Evolutionary conservation across 192 early-diverging fungal genomes (phyloP).

Genomic region (Blastocladiella britannica): DNA sequence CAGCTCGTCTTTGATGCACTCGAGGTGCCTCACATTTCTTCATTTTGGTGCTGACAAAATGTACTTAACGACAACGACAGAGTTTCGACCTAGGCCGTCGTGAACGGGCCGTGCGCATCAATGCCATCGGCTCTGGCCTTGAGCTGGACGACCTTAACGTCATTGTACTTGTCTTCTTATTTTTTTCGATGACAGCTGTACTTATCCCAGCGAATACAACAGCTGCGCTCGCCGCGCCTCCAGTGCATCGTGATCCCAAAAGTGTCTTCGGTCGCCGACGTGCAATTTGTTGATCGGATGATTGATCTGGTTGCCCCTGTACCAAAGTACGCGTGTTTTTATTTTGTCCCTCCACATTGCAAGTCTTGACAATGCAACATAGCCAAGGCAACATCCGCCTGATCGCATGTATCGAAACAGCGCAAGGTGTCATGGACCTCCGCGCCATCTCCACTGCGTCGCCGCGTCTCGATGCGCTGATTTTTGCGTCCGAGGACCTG

Average conservation of each 20-base stretch:
- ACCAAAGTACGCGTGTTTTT: slow-evolving; percentile 4
- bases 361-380: slow-evolving; percentile 2
- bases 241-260: slow-evolving; percentile 74
- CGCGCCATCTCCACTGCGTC: slow-evolving; percentile 56
- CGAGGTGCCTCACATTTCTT: slow-evolving; percentile 11
- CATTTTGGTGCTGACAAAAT: slow-evolving; percentile 3
- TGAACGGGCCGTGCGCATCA: slow-evolving; percentile 80
- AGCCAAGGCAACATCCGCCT: slow-evolving; percentile 46
- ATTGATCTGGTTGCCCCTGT: slow-evolving; percentile 50
- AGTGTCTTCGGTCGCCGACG: slow-evolving; percentile 52
- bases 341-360: too few species aligned
- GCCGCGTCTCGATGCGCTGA: slow-evolving; percentile 53
- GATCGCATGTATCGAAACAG: slow-evolving; percentile 79
- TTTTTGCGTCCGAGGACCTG: slow-evolving; percentile 85
- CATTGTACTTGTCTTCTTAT: slow-evolving; percentile 21
- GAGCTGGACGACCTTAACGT: slow-evolving; percentile 62
- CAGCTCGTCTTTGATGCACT: slow-evolving; percentile 47
- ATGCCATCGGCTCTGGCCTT: slow-evolving; percentile 52
- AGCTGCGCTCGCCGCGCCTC: slow-evolving; percentile 42
- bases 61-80: slow-evolving; percentile 20
- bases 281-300: slow-evolving; percentile 49
- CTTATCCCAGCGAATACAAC: slow-evolving; percentile 1
- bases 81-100: slow-evolving; percentile 37
- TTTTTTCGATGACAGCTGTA: slow-evolving; percentile 1
- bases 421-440: slow-evolving; percentile 66